These are phyloP conservation scores for Piper longum DNA, from an alignment of 164 flowering plant species.

Conservation along the genomic window DNA sequence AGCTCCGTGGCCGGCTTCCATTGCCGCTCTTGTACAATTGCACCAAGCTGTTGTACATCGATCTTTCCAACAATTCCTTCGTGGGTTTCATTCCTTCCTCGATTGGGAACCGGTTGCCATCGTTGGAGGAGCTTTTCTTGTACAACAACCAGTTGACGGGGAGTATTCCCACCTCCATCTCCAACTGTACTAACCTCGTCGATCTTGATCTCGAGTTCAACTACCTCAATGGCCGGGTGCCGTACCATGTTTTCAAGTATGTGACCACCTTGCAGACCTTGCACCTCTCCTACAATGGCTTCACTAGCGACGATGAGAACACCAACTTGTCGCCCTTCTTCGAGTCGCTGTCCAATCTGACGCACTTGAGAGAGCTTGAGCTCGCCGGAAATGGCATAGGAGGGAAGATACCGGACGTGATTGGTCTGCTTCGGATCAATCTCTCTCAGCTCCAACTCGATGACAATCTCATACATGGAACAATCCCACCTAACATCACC, in stretches of 20 bases:
- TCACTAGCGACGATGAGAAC: conserved; percentile 33
- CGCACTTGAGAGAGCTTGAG: conserved; percentile 27
- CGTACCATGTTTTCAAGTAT: conserved; percentile 18
- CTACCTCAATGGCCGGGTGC: conserved; percentile 27
- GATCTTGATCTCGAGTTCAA: conserved; percentile 36
- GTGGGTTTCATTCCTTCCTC: conserved; percentile 30
- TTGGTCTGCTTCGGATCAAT: conserved; percentile 17
- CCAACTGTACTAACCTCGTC: conserved; percentile 19
- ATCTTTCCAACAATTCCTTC: conserved; percentile 31
- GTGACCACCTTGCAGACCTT: conserved; percentile 11
- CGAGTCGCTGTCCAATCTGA: conserved; percentile 27
- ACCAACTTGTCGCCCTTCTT: conserved; percentile 41
- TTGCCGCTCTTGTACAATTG: conserved; percentile 24
- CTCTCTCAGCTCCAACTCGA: conserved; percentile 16
- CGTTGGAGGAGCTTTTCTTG: conserved; percentile 20
- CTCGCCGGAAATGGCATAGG: conserved; percentile 34
- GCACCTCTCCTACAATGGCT: conserved; percentile 33
- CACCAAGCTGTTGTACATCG: conserved; percentile 21
- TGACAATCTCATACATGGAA: conserved; percentile 32
- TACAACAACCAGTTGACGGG: conserved; percentile 34
- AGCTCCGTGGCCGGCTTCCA: conserved; percentile 16
- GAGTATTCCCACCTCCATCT: conserved; percentile 25
- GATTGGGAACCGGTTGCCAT: conserved; percentile 26
- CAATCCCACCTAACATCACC: conserved; percentile 26
- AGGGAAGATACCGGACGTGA: conserved; percentile 25